Base-by-base conservation (phyloP, 1,284 basidiomycete genomes). In the Sphaerobolus stellatus region DNA sequence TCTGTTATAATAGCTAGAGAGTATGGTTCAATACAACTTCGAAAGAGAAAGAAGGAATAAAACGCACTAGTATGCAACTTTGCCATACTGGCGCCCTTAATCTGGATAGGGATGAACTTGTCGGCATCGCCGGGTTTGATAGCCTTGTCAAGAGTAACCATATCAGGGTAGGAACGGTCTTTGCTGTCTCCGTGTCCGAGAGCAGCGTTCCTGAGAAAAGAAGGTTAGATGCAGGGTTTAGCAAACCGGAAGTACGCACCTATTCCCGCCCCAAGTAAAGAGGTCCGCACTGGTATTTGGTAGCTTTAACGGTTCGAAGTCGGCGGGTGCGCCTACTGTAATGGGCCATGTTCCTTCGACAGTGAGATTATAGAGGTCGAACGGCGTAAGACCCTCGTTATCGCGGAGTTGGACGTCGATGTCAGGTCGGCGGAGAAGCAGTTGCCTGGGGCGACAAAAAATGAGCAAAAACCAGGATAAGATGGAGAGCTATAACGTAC, bases 301-400 rank as follows among this genome's bases (percentile, higher is more conserved):
- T 18, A 66, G 65, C 3, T 65, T 68, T 13, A 73, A 68, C n/a
- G n/a, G n/a, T n/a, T n/a, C n/a, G n/a, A n/a, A n/a, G 3, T 66
- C 59, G 2, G 52, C 58, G 36, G 48, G 30, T 16, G 31, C 3
- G 24, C 22, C n/a, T 14, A 20, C 20, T 24, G 2, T 33, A 25
- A 30, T 4, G 3, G 91, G 91, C 65, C 84, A 81, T 1, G 84
- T 86, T 13, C 83, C 86, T 56, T 85, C 81, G 29, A 97, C 76
- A 0, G 93, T 96, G 4, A 88, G 87, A 65, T 98, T 98, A 74
- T 94, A 98, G 25, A 99, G 73, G 65, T 99, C 96, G 61, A 95
- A 95, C 0, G 94, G 85, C 0, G 92, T 94, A 68, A 97, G 88
- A 1, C 94, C 96, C 65, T 98, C 96, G 33, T 76, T 68, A 65